A percentile compares a stretch with the other conserved stretches of the same genome.
Conservation (phyloP, 2,329 filamentous ascomycete genomes). For the Aspergillus transmontanensis region DNA sequence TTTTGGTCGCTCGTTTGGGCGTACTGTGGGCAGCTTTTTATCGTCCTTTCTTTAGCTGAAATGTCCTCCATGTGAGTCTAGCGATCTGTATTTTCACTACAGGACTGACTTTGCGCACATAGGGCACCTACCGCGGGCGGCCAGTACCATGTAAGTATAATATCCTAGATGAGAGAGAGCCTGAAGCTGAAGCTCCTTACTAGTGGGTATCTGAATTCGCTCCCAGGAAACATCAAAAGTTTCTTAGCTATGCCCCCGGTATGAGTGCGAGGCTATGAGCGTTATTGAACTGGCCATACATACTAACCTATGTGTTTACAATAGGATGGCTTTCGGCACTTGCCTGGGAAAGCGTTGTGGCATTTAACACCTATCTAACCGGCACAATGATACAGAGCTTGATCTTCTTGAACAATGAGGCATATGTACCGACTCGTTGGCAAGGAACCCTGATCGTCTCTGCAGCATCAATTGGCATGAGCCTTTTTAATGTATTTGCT, state of each 20-base stretch:
- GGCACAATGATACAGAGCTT: neutral
- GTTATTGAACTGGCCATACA: neutral
- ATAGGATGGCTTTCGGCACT: constrained; percentile 5
- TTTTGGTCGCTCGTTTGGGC: constrained; percentile 8
- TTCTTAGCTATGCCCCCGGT: constrained; percentile 8
- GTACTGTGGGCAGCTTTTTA: constrained; percentile 3
- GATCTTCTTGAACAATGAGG: neutral
- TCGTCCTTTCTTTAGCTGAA: constrained; percentile 4
- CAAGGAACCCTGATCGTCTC: constrained; percentile 4
- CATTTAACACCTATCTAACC: neutral
- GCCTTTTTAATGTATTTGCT: constrained; percentile 1
- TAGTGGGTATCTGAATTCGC: constrained; percentile 8
- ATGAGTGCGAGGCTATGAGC: accelerated
- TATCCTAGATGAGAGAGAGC: too few relatives aligned
- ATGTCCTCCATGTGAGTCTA: constrained; percentile 6
- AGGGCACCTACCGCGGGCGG: constrained; percentile 6
- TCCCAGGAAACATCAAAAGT: neutral
- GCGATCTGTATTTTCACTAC: too few relatives aligned
- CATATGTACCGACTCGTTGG: neutral
- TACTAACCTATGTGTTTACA: neutral
- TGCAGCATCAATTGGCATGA: neutral
- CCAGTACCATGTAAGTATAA: constrained; percentile 3
- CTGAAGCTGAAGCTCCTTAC: neutral
- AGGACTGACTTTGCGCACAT: neutral
- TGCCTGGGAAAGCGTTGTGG: neutral